Conservation (phyloP, 2,329 filamentous ascomycete genomes). For the Nannizziopsis arthrosporioides region DNA sequence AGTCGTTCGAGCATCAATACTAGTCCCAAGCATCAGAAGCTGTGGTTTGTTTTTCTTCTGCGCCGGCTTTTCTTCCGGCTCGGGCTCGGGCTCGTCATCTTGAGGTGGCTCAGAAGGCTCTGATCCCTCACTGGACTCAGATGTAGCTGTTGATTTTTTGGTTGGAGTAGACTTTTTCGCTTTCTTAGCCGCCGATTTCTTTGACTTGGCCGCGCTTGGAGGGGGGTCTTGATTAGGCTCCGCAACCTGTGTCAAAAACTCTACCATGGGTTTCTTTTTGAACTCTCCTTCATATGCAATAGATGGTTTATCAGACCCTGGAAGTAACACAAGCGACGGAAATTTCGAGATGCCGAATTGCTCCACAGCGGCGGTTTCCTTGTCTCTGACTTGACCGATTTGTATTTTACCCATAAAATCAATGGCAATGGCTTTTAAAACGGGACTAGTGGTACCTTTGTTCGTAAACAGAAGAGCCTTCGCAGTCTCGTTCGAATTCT, state of each 20-base stretch:
- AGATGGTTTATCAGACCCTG: slow-evolving; percentile 55
- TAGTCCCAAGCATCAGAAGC: slow-evolving; percentile 54
- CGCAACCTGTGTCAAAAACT: slow-evolving; percentile 70
- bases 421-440: slow-evolving; percentile 74
- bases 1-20: slow-evolving; percentile 52
- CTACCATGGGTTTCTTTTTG: slow-evolving; percentile 69
- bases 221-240: slow-evolving; percentile 68
- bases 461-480: slow-evolving; percentile 90
- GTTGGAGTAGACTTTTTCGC: slow-evolving; percentile 34
- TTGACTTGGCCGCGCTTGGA: slow-evolving; percentile 26
- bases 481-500: slow-evolving; percentile 52
- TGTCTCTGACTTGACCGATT: slow-evolving; percentile 72
- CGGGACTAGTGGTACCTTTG: slow-evolving; percentile 74
- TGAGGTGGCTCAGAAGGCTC: not conserved
- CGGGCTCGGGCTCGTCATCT: slow-evolving; percentile 3
- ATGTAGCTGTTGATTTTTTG: slow-evolving; percentile 42
- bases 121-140: slow-evolving; percentile 27
- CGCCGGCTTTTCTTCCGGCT: slow-evolving; percentile 38
- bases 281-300: slow-evolving; percentile 70
- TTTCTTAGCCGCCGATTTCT: slow-evolving; percentile 22
- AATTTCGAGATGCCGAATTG: slow-evolving; percentile 66
- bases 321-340: slow-evolving; percentile 69
- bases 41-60: slow-evolving; percentile 42
- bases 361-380: slow-evolving; percentile 59
- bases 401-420: slow-evolving; percentile 74